Evolutionary conservation across 2,329 filamentous ascomycete genomes (phyloP), one percentile per base, ranked within the genome.

Genomic region (Claviceps digitariae): DNA sequence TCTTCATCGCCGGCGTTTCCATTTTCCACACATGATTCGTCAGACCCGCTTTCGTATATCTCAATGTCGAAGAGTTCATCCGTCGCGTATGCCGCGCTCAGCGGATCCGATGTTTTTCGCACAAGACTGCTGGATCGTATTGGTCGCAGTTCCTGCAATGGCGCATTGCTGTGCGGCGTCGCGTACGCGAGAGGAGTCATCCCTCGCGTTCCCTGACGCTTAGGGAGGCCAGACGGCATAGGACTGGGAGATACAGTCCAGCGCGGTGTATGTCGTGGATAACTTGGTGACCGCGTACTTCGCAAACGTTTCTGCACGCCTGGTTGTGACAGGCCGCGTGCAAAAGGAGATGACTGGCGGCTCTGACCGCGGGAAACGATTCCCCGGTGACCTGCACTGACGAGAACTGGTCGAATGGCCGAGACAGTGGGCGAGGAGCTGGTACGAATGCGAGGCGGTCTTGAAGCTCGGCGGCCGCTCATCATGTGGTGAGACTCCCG

Each of bases 171-270:
- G 62, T 84, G 75, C 0, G 86, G 86, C 0, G 86, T 90, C 2
- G 84, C 84, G 61, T 90, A 90, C n/a, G 81, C 82, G 58, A 82
- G 82, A 0, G 83, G 84, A 0, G 77, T 81, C 13, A 71, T 72
- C 15, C 66, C 66, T 2, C 57, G 54, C 17, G 31, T 23, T 17
- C 45, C 34, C 59, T 64, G 59, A 51, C 65, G 65, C 46, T 72
- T 67, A 6, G 63, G 63, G 4, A 66, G 54, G 4, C 62, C 62
- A 34, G 67, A 61, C 4, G 67, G 69, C 56, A 68, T 64, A 4
- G 72, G 70, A 60, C 68, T 78, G 48, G 68, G 74, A 53, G 67
- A 78, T 31, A 68, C 69, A 54, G 75, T 82, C 71, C 74, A 77
- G 27, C 78, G 72, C 0, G 80, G 79, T 0, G 79, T 82, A 56